A percentile compares a stretch with the other conserved stretches of the same genome.
Evolutionary conservation across 2,329 filamentous ascomycete species (phyloP).

Genomic region (Epichloe coenophiala): DNA sequence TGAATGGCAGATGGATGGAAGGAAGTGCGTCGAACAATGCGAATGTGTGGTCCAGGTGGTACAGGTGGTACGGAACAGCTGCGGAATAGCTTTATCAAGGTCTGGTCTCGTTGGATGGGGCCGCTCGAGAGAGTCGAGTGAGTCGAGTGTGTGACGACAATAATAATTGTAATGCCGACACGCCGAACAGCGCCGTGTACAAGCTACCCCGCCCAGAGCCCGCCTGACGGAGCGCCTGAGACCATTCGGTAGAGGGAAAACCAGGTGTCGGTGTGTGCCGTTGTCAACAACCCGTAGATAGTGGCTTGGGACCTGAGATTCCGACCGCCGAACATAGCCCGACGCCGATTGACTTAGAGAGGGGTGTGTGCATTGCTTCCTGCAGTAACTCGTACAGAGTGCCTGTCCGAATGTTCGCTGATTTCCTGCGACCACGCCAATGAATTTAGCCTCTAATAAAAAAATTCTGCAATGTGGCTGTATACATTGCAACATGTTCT

Average conservation of each 20-base stretch:
- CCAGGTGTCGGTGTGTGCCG: not conserved
- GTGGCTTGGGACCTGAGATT: not conserved
- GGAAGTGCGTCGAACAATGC: not conserved
- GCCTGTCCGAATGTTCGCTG: too few species aligned
- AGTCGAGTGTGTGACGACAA: not conserved
- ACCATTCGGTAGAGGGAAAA: too few species aligned
- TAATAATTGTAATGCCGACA: conserved; percentile 1
- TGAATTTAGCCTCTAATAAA: too few species aligned
- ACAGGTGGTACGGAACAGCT: not conserved
- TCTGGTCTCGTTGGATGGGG: not conserved
- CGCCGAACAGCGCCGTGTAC: conserved; percentile 1
- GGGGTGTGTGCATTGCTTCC: not conserved
- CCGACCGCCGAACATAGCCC: conserved; percentile 2
- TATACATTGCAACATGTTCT: too few species aligned
- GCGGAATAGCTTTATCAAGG: not conserved
- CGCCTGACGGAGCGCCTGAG: not conserved
- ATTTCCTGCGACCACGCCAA: too few species aligned
- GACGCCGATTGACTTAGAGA: not conserved
- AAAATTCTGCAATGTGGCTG: too few species aligned
- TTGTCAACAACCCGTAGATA: not conserved
- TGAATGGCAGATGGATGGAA: not conserved
- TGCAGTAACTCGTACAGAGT: too few species aligned
- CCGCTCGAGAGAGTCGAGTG: not conserved
- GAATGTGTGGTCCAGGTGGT: too few species aligned
- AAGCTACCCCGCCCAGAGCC: conserved; percentile 3